phyloP scores from a whole-genome alignment of 768 basidiomycete species.

The Hericium alpestre region DNA sequence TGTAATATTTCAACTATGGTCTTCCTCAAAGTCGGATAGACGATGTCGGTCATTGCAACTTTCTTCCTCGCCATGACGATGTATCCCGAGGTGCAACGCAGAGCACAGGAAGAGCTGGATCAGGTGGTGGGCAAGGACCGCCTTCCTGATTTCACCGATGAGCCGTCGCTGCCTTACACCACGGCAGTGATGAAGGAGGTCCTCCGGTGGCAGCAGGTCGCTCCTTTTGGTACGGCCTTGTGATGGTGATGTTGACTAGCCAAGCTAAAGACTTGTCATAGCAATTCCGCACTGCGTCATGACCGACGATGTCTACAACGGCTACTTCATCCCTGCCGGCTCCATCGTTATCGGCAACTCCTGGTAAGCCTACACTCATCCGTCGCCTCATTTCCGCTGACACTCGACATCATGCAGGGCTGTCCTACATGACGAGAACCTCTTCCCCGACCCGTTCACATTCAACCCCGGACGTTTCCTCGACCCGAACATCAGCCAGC shows the following conservation, averaged over 20 bases:
- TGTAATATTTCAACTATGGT: not conserved
- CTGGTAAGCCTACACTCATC: constrained; percentile 2
- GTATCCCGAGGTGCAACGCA: constrained; percentile 12
- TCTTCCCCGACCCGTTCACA: constrained; percentile 18
- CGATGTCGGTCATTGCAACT: constrained; percentile 10
- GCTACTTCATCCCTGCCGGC: constrained; percentile 16
- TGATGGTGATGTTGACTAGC: not conserved
- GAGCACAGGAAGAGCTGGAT: constrained; percentile 20
- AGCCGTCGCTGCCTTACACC: constrained; percentile 14
- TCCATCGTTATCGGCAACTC: constrained; percentile 12
- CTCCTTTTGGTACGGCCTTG: constrained; percentile 9
- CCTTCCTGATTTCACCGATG: constrained; percentile 18
- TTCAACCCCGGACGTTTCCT: constrained; percentile 23
- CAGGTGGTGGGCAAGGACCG: constrained; percentile 15
- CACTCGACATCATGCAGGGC: constrained; percentile 1
- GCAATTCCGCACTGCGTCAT: constrained; percentile 14
- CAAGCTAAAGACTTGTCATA: not conserved
- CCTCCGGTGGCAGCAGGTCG: constrained; percentile 17
- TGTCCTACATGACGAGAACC: constrained; percentile 18
- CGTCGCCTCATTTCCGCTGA: not conserved
- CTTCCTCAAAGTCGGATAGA: constrained; percentile 2
- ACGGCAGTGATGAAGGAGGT: constrained; percentile 15
- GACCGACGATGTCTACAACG: constrained; percentile 16
- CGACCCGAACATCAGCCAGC: constrained; percentile 5
- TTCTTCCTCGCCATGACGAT: constrained; percentile 17